Conservation (phyloP, 495 filamentous ascomycete genomes). For the Talaromyces proteolyticus region DNA sequence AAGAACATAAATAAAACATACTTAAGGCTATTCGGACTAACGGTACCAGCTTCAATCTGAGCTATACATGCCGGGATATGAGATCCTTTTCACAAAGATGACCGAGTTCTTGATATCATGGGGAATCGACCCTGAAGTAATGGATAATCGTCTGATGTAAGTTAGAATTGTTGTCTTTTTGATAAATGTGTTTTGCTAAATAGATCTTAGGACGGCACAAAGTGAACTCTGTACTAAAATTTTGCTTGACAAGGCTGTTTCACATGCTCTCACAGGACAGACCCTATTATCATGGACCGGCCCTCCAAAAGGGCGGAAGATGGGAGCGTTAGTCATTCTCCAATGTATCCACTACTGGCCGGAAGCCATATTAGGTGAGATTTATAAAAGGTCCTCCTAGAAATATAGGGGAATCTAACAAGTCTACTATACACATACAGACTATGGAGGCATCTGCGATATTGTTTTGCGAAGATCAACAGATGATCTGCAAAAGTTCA, state of each 20-base stretch:
- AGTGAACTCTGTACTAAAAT: not conserved
- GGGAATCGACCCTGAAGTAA: not conserved
- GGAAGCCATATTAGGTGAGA: not conserved
- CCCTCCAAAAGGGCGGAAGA: not conserved
- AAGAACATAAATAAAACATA: not conserved
- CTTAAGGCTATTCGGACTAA: not conserved
- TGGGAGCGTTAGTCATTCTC: not conserved
- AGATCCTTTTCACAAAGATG: not conserved
- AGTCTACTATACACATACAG: not conserved
- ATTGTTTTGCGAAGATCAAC: not conserved
- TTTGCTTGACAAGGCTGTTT: not conserved
- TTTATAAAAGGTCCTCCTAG: not conserved
- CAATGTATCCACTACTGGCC: not conserved
- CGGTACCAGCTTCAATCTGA: not conserved
- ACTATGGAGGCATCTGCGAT: not conserved
- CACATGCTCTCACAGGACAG: not conserved
- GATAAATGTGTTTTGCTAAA: not conserved
- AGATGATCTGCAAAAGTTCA: not conserved
- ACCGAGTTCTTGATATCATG: not conserved
- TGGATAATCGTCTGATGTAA: not conserved
- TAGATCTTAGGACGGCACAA: not conserved
- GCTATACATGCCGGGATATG: not conserved
- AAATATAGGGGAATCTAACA: not conserved
- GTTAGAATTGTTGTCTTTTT: not conserved
- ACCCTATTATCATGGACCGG: not conserved